Conservation (phyloP, 1,284 basidiomycete species). For the Ustilago shanxiensis region DNA sequence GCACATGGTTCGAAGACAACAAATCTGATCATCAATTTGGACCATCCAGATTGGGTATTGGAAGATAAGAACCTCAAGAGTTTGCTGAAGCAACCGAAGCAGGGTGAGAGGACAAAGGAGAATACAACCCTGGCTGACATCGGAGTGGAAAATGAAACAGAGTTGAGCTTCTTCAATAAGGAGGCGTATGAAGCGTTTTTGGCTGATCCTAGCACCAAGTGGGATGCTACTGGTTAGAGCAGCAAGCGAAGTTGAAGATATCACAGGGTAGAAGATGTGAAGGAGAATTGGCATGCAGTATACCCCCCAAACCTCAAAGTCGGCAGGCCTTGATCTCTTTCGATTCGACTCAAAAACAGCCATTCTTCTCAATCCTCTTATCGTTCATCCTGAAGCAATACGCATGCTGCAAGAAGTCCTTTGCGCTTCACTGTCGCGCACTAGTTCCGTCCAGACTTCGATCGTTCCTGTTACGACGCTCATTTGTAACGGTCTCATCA, state of each 20-base stretch:
- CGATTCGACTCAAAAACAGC: too few species aligned
- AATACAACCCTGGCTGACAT: slow-evolving; percentile 52
- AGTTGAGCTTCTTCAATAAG: slow-evolving; percentile 65
- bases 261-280: not conserved
- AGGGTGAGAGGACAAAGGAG: slow-evolving; percentile 17
- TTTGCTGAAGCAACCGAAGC: not conserved
- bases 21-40: slow-evolving; percentile 69
- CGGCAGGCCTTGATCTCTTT: not conserved
- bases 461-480: not conserved
- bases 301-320: slow-evolving; percentile 2
- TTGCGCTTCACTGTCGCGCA: too few species aligned
- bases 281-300: slow-evolving; percentile 3
- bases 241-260: not conserved
- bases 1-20: slow-evolving; percentile 88
- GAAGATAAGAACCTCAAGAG: slow-evolving; percentile 20
- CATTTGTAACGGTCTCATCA: not conserved
- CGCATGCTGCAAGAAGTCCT: too few species aligned
- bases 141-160: slow-evolving; percentile 66
- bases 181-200: slow-evolving; percentile 63
- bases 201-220: slow-evolving; percentile 61
- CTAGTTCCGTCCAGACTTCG: too few species aligned
- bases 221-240: slow-evolving; percentile 49
- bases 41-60: slow-evolving; percentile 67
- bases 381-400: too few species aligned
- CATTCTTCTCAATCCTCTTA: too few species aligned